These are phyloP conservation scores for Arthroderma sp. DNA, from an alignment of 2,329 filamentous ascomycete genomes.

Conservation along the genomic window DNA sequence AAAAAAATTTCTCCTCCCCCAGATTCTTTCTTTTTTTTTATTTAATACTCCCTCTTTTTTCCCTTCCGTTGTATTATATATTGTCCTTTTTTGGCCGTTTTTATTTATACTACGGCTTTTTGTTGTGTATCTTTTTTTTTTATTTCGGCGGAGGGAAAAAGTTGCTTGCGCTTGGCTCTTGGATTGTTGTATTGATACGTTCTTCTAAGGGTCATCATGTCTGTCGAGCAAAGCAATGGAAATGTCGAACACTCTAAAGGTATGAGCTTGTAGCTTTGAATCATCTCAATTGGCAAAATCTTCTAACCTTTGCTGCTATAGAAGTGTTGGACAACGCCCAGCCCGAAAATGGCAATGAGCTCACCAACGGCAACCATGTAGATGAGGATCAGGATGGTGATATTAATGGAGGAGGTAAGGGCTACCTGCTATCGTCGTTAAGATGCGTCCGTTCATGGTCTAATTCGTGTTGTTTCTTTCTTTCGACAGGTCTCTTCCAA, in stretches of 20 bases:
- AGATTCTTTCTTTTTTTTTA: conserved; percentile 5
- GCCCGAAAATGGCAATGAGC: conserved; percentile 8
- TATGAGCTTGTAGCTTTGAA: background rate
- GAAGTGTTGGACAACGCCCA: conserved; percentile 7
- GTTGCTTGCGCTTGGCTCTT: too few relatives aligned
- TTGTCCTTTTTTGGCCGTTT: background rate
- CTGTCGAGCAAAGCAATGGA: too few relatives aligned
- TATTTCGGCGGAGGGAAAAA: too few relatives aligned
- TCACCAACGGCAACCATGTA: conserved; percentile 22
- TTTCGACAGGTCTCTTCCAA: conserved; percentile 43
- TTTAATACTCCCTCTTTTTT: conserved; percentile 8
- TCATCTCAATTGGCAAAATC: background rate
- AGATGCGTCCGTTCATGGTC: background rate
- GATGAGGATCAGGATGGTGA: conserved; percentile 24
- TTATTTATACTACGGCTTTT: background rate
- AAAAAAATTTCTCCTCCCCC: conserved; percentile 1
- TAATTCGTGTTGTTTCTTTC: too few relatives aligned
- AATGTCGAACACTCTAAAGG: too few relatives aligned
- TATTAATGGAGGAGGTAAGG: conserved; percentile 12
- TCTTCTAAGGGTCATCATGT: too few relatives aligned
- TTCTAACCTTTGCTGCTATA: background rate
- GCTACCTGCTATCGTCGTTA: background rate
- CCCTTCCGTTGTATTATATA: conserved; percentile 7
- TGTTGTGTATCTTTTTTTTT: too few relatives aligned
- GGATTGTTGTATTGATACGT: too few relatives aligned